Evolutionary conservation across 2,329 filamentous ascomycete species (phyloP), one percentile per base, ranked within the genome.

Genomic region (Aspergillus sp.): DNA sequence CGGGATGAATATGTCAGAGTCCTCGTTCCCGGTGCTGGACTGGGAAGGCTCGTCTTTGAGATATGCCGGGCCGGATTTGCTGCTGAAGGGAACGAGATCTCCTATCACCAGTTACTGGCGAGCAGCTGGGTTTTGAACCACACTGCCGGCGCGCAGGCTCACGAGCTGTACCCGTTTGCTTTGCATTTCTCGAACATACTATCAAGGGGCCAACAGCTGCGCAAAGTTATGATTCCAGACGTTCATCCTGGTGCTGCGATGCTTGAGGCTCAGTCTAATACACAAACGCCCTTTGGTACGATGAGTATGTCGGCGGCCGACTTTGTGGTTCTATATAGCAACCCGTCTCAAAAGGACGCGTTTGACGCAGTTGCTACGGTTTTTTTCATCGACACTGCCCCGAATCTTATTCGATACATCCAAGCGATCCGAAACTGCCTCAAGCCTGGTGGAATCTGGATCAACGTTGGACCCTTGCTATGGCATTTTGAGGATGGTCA

Each of bases 321-420:
- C 72, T 99, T 99, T 69, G 84, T 96, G 56, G 88, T 91, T n/a
- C 75, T 93, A 1, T 99, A 99, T 72, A 83, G 82, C 24, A 81
- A 87, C 57, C 79, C 83, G 1, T 82, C 83, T 0, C 84, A 90
- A 65, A 74, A 77, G 8, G 82, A 81, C 0, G 68, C 74, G 0
- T 98, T 92, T 73, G 88, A 97, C 68, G 92, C 89, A 1, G 91
- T 98, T 2, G 87, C 90, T 0, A 91, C 89, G 3, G 90, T 96
- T 11, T 99, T 98, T 78, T 99, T 99, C 78, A 88, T 99, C 57
- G 96, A 99, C 73, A 99, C 95, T 1, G 95, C 95, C 2, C 93
- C 93, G 1, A 98, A 99, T 71, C 73, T 97, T 33, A 89, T 98
- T 54, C 85, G 89, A 2, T 99, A 99, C 70, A 85, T 99, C 34